Evolutionary conservation across 257 asterid species (phyloP), one percentile per base, ranked within the genome.

Genomic region (Fraxinus quadrangulata): DNA sequence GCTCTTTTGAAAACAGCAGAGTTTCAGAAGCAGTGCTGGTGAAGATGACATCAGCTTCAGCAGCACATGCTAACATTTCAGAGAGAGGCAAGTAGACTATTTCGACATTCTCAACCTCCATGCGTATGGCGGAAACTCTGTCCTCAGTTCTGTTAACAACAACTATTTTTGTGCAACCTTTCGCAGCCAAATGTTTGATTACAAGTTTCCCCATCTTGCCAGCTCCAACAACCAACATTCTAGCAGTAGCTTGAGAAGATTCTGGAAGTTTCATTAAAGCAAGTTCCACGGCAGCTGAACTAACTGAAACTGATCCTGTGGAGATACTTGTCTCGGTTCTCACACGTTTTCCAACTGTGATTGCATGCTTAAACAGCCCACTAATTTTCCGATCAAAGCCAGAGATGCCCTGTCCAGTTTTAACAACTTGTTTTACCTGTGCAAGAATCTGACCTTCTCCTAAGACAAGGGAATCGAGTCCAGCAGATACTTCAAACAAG

Each of bases 361-460:
- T 91, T 30, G 97, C 97, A 36, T 88, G 97, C 83, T 92, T 90
- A 77, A 94, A 94, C 75, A 94, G 82, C 71, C 92, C 96, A 26
- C 92, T 77, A 11, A 94, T 91, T 82, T 90, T 94, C 75, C 95
- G 91, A 37, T 84, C 97, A 83, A 94, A 94, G 19, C 99, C 99
- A 40, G 92, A 75, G 69, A 91, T 89, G 16, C 96, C 97, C 81
- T 91, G 92, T 33, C 94, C 97, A 7, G 82, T 81, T 82, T 89
- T 91, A 45, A 87, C 97, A 26, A 94, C 99, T 54, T 92, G 99
- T 77, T 91, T 94, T 17, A 94, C 99, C 85, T 94, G 99, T 34
- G 99, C 88, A 69, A 94, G 92, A 75, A 94, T 94, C 82, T 94
- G 99, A 16, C 99, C 99, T 85, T 94, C 99, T 75, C 99, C 99